phyloP scores from a whole-genome alignment of 2,329 filamentous ascomycete genomes.

The Neoscytalidium dimidiatum region DNA sequence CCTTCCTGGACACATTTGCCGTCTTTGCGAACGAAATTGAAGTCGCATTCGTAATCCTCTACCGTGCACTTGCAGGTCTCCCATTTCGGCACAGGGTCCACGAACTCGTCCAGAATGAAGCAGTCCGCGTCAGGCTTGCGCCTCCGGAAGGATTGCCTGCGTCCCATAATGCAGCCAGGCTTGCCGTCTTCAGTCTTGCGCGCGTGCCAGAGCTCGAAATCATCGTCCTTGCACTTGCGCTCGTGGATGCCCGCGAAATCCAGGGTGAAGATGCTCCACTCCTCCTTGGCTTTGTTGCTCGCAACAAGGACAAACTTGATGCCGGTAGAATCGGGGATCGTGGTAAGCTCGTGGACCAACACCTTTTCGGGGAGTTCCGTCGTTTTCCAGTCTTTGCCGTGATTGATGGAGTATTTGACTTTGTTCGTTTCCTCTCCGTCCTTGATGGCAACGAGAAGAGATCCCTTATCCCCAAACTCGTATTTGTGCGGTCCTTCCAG shows the following conservation, averaged over 20 bases:
- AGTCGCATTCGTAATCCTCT: constrained; percentile 93
- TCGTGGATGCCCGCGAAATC: constrained; percentile 84
- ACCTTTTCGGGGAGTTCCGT: constrained; percentile 72
- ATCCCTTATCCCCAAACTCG: constrained; percentile 92
- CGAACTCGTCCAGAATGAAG: constrained; percentile 83
- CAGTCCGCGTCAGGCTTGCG: constrained; percentile 88
- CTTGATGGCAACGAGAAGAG: constrained; percentile 78
- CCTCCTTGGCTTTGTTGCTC: constrained; percentile 48
- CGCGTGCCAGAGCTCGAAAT: constrained; percentile 89
- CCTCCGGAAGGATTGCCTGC: constrained; percentile 82
- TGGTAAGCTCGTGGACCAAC: constrained; percentile 74
- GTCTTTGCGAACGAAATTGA: constrained; percentile 73
- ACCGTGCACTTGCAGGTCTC: constrained; percentile 80
- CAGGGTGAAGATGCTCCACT: constrained; percentile 70
- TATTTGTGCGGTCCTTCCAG: constrained; percentile 87
- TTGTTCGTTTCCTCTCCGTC: constrained; percentile 65
- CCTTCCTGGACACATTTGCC: constrained; percentile 70
- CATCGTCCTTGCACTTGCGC: constrained; percentile 71
- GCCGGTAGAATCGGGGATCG: constrained; percentile 88
- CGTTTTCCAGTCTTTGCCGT: constrained; percentile 80
- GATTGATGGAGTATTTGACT: constrained; percentile 80
- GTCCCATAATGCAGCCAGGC: constrained; percentile 91
- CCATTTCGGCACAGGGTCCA: constrained; percentile 70
- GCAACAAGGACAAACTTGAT: constrained; percentile 85
- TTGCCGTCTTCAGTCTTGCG: constrained; percentile 78